These are phyloP conservation scores for Saitozyma sp. DNA, from an alignment of 768 basidiomycete species.

Conservation along the genomic window DNA sequence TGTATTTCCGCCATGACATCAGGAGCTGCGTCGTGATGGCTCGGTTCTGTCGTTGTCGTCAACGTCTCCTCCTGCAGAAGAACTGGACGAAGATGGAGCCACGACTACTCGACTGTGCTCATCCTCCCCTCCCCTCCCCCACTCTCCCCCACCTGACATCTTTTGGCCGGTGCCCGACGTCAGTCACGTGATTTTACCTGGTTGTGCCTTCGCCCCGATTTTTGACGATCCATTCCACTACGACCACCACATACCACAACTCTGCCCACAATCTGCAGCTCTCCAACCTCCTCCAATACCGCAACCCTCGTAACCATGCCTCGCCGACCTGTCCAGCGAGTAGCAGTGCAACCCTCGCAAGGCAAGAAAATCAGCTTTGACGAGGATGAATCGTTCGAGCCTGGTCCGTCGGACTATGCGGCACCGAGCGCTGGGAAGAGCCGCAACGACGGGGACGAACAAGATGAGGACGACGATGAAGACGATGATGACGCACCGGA, in stretches of 20 bases:
- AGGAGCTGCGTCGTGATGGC: too few species aligned
- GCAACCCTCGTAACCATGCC: not conserved
- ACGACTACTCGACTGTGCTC: too few species aligned
- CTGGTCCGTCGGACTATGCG: not conserved
- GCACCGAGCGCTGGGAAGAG: not conserved
- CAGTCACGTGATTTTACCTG: not conserved
- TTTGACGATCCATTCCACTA: not conserved
- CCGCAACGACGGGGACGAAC: not conserved
- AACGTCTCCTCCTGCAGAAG: too few species aligned
- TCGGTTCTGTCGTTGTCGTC: too few species aligned
- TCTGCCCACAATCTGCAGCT: not conserved
- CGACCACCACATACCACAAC: not conserved
- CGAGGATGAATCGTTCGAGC: conserved; percentile 6
- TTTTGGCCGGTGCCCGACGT: not conserved
- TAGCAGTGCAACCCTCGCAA: conserved; percentile 10
- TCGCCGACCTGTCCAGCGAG: not conserved
- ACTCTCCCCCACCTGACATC: too few species aligned
- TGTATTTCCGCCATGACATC: too few species aligned
- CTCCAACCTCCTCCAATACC: too few species aligned
- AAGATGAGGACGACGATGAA: conserved; percentile 14
- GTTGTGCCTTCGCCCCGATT: not conserved
- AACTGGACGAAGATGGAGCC: too few species aligned
- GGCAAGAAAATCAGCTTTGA: conserved; percentile 21
- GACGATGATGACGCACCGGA: conserved; percentile 30
- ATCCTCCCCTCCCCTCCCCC: too few species aligned